A percentile compares a stretch with the other conserved stretches of the same genome.
phyloP scores from a whole-genome alignment of 2,329 filamentous ascomycete genomes.

The Bipolaris sorokiniana region DNA sequence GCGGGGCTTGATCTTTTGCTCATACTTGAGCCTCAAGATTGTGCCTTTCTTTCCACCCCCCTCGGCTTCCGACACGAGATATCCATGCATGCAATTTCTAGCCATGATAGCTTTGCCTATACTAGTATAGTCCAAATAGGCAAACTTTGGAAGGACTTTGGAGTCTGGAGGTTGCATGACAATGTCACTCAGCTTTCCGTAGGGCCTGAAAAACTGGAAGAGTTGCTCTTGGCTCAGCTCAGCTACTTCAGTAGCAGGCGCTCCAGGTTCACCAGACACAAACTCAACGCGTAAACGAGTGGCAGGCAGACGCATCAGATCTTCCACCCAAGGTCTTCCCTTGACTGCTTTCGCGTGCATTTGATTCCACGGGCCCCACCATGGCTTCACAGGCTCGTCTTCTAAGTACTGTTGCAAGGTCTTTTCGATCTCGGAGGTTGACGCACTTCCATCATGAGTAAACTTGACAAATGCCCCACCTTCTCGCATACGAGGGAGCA shows the following conservation, averaged over 20 bases:
- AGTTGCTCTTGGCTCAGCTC: slow-evolving; percentile 86
- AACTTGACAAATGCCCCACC: slow-evolving; percentile 95
- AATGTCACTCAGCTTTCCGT: slow-evolving; percentile 90
- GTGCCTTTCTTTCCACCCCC: slow-evolving; percentile 81
- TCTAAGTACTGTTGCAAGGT: slow-evolving; percentile 68
- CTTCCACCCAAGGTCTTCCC: slow-evolving; percentile 92
- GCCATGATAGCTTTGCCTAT: slow-evolving; percentile 83
- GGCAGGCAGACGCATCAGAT: slow-evolving; percentile 82
- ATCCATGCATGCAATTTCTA: slow-evolving; percentile 90
- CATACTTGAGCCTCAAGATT: slow-evolving; percentile 80
- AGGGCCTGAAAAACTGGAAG: slow-evolving; percentile 85
- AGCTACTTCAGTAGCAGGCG: slow-evolving; percentile 69
- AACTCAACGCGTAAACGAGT: slow-evolving; percentile 83
- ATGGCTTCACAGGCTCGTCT: slow-evolving; percentile 77
- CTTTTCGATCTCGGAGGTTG: slow-evolving; percentile 64
- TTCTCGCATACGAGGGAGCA: slow-evolving; percentile 85
- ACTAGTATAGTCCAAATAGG: slow-evolving; percentile 76
- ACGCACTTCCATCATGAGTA: slow-evolving; percentile 58
- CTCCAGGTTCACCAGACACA: slow-evolving; percentile 73
- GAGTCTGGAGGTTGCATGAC: slow-evolving; percentile 81
- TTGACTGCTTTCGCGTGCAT: slow-evolving; percentile 76
- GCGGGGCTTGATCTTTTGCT: slow-evolving; percentile 75
- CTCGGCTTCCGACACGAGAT: slow-evolving; percentile 68
- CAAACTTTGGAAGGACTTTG: slow-evolving; percentile 81
- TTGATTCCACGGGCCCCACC: slow-evolving; percentile 84